Evolutionary conservation across 2,329 filamentous ascomycete genomes (phyloP).

Genomic region (Chrysosporium keratinophilum): DNA sequence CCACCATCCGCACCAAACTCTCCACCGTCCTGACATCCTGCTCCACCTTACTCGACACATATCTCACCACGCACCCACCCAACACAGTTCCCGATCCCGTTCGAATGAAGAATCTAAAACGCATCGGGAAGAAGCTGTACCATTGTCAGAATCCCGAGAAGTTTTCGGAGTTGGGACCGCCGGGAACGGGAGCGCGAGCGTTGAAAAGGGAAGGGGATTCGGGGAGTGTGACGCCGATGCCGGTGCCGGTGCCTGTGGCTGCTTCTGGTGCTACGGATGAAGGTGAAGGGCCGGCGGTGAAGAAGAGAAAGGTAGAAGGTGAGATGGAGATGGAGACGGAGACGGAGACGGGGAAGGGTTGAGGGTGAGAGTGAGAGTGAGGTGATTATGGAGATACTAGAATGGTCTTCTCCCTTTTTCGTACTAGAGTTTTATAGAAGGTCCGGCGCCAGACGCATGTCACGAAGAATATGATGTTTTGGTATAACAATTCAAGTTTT

Average conservation of each 20-base stretch:
- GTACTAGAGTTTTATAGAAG: no score
- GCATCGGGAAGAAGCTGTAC: constrained; percentile 41
- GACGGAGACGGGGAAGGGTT: neutral
- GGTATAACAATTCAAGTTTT: no score
- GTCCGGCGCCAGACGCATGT: no score
- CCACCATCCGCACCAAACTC: constrained; percentile 31
- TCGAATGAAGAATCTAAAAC: constrained; percentile 35
- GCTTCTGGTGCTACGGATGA: constrained; percentile 22
- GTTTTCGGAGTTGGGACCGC: constrained; percentile 1
- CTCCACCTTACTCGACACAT: constrained; percentile 31
- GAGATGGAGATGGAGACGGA: constrained; percentile 11
- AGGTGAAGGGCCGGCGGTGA: constrained; percentile 25
- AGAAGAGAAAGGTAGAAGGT: constrained; percentile 32
- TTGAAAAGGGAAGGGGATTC: constrained; percentile 20
- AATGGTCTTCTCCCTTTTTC: no score
- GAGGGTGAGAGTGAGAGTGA: neutral
- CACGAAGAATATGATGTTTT: no score
- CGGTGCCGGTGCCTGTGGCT: constrained; percentile 19
- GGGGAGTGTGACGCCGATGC: constrained; percentile 19
- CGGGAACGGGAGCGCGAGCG: neutral
- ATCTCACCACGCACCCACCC: constrained; percentile 19
- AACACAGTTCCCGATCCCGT: constrained; percentile 27
- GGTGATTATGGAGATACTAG: neutral
- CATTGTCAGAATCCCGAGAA: constrained; percentile 43
- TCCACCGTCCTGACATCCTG: constrained; percentile 31